Evolutionary conservation across 495 filamentous ascomycete species (phyloP).

Genomic region (Amphirosellinia nigrospora): DNA sequence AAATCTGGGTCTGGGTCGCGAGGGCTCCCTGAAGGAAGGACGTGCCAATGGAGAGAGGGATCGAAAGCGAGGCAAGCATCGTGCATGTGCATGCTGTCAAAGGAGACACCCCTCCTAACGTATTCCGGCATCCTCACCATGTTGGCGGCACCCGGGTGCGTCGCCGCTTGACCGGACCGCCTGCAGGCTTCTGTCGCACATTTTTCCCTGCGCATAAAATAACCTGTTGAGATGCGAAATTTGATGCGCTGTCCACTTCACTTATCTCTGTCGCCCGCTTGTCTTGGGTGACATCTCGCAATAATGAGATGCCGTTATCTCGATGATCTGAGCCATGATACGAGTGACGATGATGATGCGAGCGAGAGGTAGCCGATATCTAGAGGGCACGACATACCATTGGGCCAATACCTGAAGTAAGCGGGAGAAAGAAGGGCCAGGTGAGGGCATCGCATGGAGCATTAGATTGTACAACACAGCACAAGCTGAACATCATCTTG

Average conservation of each 20-base stretch:
- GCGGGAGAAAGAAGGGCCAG: constrained; percentile 13
- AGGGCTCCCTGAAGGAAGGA: constrained; percentile 4
- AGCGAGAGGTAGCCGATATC: constrained; percentile 18
- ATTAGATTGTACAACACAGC: constrained; percentile 25
- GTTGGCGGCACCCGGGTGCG: constrained; percentile 20
- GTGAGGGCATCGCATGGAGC: constrained; percentile 16
- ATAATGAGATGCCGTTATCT: constrained; percentile 24
- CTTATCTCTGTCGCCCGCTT: constrained; percentile 15
- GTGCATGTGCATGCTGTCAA: constrained; percentile 24
- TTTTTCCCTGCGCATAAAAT: constrained; percentile 5
- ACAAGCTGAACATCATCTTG: constrained; percentile 11
- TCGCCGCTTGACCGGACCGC: constrained; percentile 24
- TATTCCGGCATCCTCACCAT: constrained; percentile 22
- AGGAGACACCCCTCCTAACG: constrained; percentile 13
- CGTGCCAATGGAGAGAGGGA: constrained; percentile 20
- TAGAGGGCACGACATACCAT: constrained; percentile 1
- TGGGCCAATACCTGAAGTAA: constrained; percentile 6
- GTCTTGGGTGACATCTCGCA: constrained; percentile 7
- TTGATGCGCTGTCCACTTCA: constrained; percentile 5
- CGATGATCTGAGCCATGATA: not conserved
- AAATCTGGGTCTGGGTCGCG: constrained; percentile 25
- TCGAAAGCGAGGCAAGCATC: constrained; percentile 23
- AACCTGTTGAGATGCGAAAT: constrained; percentile 5
- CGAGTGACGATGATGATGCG: not conserved
- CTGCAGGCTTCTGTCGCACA: constrained; percentile 14